A percentile compares a stretch with the other conserved stretches of the same genome.
Conservation (phyloP, 2,329 filamentous ascomycete genomes). For the Colletotrichum nymphaeae region DNA sequence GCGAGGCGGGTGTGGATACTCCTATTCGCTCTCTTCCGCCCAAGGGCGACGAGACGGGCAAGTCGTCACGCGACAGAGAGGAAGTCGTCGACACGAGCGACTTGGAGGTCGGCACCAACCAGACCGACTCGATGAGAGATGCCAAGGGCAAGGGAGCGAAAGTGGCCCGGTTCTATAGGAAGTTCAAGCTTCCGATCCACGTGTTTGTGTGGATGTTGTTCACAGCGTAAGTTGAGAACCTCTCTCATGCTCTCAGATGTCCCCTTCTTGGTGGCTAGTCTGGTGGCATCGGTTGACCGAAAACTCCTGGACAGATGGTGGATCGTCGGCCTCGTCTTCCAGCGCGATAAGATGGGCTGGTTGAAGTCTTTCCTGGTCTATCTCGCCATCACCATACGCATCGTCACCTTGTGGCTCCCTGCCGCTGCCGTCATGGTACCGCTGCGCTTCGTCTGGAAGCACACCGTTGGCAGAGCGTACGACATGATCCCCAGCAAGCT, state of each 20-base stretch:
- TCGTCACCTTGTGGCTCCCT: constrained; percentile 51
- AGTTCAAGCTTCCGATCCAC: constrained; percentile 24
- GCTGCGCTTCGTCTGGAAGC: constrained; percentile 18
- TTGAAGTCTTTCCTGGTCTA: constrained; percentile 75
- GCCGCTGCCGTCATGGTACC: constrained; percentile 27
- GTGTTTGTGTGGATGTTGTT: constrained; percentile 21
- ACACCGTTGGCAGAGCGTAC: constrained; percentile 19
- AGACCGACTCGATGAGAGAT: neutral
- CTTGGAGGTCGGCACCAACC: constrained; percentile 14
- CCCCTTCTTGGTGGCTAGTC: too few species aligned
- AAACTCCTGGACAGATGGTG: constrained; percentile 16
- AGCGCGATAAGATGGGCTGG: constrained; percentile 56
- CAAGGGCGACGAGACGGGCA: neutral
- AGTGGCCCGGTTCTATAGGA: neutral
- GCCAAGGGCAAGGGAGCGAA: constrained; percentile 10
- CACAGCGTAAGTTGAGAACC: constrained; percentile 24
- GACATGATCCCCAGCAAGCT: constrained; percentile 21
- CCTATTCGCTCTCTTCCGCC: neutral
- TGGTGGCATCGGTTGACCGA: neutral
- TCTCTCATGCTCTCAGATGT: neutral
- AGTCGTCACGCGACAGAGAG: neutral
- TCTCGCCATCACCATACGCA: constrained; percentile 70
- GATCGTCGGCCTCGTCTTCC: constrained; percentile 33
- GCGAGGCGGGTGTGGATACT: neutral
- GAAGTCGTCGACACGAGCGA: constrained; percentile 11